Base-by-base conservation (phyloP, 2,329 filamentous ascomycete species). In the Thyridium curvatum region DNA sequence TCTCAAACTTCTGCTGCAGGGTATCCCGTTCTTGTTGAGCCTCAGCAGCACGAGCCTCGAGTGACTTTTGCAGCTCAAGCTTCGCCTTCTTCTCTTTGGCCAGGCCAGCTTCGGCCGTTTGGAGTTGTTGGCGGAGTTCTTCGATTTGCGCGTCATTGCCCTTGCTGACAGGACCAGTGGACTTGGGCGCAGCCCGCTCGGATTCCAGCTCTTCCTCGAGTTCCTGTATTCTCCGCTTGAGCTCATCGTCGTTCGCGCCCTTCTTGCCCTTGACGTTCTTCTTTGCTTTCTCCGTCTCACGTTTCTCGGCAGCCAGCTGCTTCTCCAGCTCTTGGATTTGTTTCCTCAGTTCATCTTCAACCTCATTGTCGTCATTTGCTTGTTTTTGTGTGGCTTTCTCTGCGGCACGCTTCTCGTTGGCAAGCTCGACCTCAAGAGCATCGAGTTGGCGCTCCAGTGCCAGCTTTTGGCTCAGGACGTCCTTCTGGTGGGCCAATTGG, bases 341-440 rank as follows among this genome's bases (percentile, higher is more conserved):
- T 32, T 53, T 50, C 28, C 52, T 49, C 4, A 60, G 50, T 13
- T 46, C 52, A 3, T 51, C 46, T 31, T 56, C 56, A 3, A 40
- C 48, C 8, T 51, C 42, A 12, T 30, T 59, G 36, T 72, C 69
- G 7, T 44, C 46, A 31, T 16, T 51, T 13, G 52, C 50, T 31
- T 56, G 55, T 29, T 47, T 65, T 32, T 66, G 55, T 4, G 60
- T 57, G 4, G 72, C 73, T 37, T 81, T 76, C 48, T 82, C 76
- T 8, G 75, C 68, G 3, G 79, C 73, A n/a, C 80, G 76, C 58
- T 80, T 91, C 56, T 93, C 86, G 48, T 85, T 86, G 47, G 90
- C 86, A 3, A 95, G 71, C 50, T 94, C 85, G 32, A 87, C 80
- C 58, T 94, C 85, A 3, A 90, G 61, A 2, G 82, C 79, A 52